Base-by-base conservation (phyloP, 176 grass and related monocot species). In the Raddia distichophylla region DNA sequence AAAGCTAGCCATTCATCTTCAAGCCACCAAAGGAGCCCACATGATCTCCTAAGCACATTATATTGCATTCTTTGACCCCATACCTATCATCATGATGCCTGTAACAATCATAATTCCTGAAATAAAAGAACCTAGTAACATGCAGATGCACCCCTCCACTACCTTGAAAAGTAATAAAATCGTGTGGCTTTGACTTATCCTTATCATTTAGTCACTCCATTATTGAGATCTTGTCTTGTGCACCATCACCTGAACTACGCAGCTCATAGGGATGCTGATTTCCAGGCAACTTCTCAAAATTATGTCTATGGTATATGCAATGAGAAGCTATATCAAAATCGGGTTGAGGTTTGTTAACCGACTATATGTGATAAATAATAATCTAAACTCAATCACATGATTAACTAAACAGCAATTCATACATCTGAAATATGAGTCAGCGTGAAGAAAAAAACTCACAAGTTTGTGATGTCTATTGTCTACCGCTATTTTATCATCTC, bases 121-220 rank as follows among this genome's bases (percentile, higher is more conserved):
- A 59, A 67, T 17, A 70, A 55, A 51, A 37, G 3, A 54, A 53
- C 47, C 34, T 37, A 54, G 70, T 84, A 80, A 80, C 76, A 89
- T 84, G 82, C 76, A 75, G 85, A 64, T 81, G 71, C 54, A 34
- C 12, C 14, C 42, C 71, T 73, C 82, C 87, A 80, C 82, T 85
- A 76, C 35, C 67, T 63, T 71, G 18, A 48, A 89, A 76, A 89
- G 55, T 48, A 73, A 67, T 63, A 74, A 62, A 53, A 47, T 22
- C 57, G 27, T 80, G 57, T 54, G 64, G 64, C 15, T 71, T 85
- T 81, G 71, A 71, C 82, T 76, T 85, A 46, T 73, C 32, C 5
- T 50, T 50, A 72, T 72, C 59, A 73, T 69, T 64, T 40, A 78
- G 42, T 72, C 74, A 73, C 66, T 73, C 66, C 20, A 76, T 80